phyloP scores from a whole-genome alignment of 345 rosid species.

The Citropsis articulata region DNA sequence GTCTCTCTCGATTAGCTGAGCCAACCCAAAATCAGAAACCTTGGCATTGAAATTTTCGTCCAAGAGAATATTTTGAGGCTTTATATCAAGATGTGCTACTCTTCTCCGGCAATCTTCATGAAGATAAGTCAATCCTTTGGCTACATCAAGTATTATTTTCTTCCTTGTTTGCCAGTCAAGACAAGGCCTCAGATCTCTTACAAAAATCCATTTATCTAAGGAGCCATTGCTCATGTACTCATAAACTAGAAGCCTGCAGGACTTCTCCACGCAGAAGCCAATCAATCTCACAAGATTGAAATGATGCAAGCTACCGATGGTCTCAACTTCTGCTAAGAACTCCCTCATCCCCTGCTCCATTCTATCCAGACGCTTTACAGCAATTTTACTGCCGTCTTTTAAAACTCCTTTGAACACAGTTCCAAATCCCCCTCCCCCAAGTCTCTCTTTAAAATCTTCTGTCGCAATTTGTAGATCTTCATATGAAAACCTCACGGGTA shows the following conservation, averaged over 20 bases:
- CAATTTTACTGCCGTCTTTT: slow-evolving; percentile 13
- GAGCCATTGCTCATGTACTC: slow-evolving; percentile 30
- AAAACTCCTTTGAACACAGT: slow-evolving; percentile 20
- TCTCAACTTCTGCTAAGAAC: slow-evolving; percentile 35
- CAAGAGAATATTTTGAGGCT: slow-evolving; percentile 27
- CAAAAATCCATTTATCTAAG: slow-evolving; percentile 31
- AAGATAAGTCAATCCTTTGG: slow-evolving; percentile 32
- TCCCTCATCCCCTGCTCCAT: slow-evolving; percentile 17
- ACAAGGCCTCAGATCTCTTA: neutral
- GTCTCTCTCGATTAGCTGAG: slow-evolving; percentile 20
- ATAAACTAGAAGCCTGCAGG: slow-evolving; percentile 24
- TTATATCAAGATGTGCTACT: slow-evolving; percentile 20
- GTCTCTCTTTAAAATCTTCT: slow-evolving; percentile 10
- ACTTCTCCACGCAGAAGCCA: slow-evolving; percentile 33
- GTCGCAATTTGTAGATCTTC: slow-evolving; percentile 16
- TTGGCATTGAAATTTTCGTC: slow-evolving; percentile 26
- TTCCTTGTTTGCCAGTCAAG: slow-evolving; percentile 29
- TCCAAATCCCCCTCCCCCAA: slow-evolving; percentile 23
- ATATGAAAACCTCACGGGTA: slow-evolving; percentile 16
- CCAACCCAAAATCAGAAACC: slow-evolving; percentile 26
- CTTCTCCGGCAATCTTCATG: slow-evolving; percentile 32
- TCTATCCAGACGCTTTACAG: slow-evolving; percentile 16
- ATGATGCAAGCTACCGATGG: slow-evolving; percentile 34
- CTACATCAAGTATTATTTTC: slow-evolving; percentile 31
- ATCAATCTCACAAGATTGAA: slow-evolving; percentile 28